Conservation (phyloP, 1,284 basidiomycete species). For the Entoloma clypeatum region DNA sequence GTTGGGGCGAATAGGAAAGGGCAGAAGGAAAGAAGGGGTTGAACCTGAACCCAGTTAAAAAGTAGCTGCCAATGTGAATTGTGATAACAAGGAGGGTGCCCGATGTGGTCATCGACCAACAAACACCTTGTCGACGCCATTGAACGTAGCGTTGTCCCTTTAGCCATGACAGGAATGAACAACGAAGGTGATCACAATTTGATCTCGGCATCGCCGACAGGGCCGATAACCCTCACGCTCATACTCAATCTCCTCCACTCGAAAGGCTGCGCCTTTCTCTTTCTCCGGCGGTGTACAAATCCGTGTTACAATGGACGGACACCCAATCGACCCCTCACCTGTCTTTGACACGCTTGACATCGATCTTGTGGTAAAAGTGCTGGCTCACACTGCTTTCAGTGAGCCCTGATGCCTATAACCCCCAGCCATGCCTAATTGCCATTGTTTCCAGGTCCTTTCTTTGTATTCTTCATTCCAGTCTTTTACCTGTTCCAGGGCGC, state of each 20-base stretch:
- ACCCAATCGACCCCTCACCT: slow-evolving; percentile 33
- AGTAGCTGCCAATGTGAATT: slow-evolving; percentile 1
- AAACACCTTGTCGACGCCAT: too few species aligned
- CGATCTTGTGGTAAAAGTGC: slow-evolving; percentile 72
- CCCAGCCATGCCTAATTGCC: neutral
- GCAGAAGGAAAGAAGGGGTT: slow-evolving; percentile 1
- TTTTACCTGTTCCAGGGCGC: slow-evolving; percentile 72
- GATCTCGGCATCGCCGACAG: too few species aligned
- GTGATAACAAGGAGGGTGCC: neutral
- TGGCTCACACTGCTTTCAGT: slow-evolving; percentile 77
- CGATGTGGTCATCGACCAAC: neutral
- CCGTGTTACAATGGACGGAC: slow-evolving; percentile 17
- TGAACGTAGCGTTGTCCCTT: too few species aligned
- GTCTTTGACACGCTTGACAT: slow-evolving; percentile 66
- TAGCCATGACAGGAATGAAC: too few species aligned
- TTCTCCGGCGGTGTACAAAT: slow-evolving; percentile 4
- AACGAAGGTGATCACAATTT: too few species aligned
- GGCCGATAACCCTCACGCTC: too few species aligned
- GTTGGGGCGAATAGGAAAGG: neutral
- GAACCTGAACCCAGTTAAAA: too few species aligned
- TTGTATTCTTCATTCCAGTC: slow-evolving; percentile 71
- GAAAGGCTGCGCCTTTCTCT: slow-evolving; percentile 29
- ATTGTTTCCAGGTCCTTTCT: slow-evolving; percentile 65
- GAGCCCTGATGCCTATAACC: slow-evolving; percentile 24
- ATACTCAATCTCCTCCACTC: slow-evolving; percentile 5